A percentile compares a stretch with the other conserved stretches of the same genome.
Evolutionary conservation across 768 basidiomycete species (phyloP).

Genomic region (Boletus vermiculosoides): DNA sequence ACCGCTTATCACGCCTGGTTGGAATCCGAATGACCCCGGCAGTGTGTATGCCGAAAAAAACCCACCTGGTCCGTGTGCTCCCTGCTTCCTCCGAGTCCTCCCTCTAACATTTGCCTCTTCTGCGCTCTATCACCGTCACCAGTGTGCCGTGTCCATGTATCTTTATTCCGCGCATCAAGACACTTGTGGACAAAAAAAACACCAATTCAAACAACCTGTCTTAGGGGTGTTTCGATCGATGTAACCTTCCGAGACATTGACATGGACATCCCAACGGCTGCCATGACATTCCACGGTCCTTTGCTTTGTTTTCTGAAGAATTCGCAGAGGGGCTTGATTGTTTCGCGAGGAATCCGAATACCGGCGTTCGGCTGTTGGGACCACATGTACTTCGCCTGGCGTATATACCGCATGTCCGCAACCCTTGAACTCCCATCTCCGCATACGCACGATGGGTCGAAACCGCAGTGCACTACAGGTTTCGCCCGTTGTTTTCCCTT

Average conservation of each 20-base stretch:
- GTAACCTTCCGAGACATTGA: background rate
- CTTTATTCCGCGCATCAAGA: background rate
- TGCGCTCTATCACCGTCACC: constrained; percentile 17
- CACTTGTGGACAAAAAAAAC: background rate
- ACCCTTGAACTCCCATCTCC: background rate
- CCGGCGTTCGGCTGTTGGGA: background rate
- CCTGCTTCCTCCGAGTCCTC: constrained; percentile 9
- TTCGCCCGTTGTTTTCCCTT: background rate
- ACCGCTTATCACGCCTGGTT: constrained; percentile 20
- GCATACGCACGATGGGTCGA: background rate
- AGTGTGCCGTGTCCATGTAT: background rate
- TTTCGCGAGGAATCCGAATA: background rate
- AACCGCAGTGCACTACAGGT: background rate
- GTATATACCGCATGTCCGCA: constrained; percentile 15
- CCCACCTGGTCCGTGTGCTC: constrained; percentile 19
- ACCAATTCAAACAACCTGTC: background rate
- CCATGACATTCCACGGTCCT: background rate
- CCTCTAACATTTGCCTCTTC: background rate
- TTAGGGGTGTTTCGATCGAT: background rate
- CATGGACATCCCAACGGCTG: background rate
- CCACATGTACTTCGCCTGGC: background rate
- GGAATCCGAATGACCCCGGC: constrained; percentile 31
- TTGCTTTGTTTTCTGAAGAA: background rate
- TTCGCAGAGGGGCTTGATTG: background rate
- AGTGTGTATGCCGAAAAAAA: constrained; percentile 4